Conservation (phyloP, 176 grass and related monocot species). For the Aegilops bicornis region DNA sequence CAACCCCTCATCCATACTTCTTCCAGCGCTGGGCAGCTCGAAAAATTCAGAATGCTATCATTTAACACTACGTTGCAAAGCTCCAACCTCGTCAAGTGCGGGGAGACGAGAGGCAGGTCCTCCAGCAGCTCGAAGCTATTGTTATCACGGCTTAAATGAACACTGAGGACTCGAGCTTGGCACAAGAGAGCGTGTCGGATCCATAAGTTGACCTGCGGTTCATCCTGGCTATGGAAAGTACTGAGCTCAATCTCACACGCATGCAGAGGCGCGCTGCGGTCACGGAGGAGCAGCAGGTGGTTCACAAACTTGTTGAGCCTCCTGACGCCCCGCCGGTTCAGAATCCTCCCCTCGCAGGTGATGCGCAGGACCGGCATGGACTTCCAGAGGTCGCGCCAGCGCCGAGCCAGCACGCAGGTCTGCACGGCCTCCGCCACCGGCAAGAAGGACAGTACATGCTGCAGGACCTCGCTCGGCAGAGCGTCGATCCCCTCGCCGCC, state of each 20-base stretch:
- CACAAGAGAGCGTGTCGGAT: not conserved
- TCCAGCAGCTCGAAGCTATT: not conserved
- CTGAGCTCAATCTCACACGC: not conserved
- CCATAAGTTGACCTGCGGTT: not conserved
- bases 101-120: not conserved
- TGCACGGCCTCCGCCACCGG: constrained; percentile 11
- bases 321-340: not conserved
- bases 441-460: constrained; percentile 28
- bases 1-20: not conserved
- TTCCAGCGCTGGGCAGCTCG: constrained; percentile 21
- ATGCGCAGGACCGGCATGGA: constrained; percentile 16
- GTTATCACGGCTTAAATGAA: not conserved
- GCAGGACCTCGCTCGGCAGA: constrained; percentile 13
- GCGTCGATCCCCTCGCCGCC: not conserved
- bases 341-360: not conserved
- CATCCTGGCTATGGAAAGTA: not conserved
- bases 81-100: constrained; percentile 16
- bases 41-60: constrained; percentile 7
- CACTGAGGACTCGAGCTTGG: not conserved
- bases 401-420: not conserved
- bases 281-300: constrained; percentile 1
- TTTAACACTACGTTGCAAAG: not conserved
- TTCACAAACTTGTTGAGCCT: constrained; percentile 12
- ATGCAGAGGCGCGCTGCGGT: not conserved
- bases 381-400: constrained; percentile 38